Evolutionary conservation across 805 yeast genomes (phyloP).

Genomic region (Sugiyamaella lignohabitans): DNA sequence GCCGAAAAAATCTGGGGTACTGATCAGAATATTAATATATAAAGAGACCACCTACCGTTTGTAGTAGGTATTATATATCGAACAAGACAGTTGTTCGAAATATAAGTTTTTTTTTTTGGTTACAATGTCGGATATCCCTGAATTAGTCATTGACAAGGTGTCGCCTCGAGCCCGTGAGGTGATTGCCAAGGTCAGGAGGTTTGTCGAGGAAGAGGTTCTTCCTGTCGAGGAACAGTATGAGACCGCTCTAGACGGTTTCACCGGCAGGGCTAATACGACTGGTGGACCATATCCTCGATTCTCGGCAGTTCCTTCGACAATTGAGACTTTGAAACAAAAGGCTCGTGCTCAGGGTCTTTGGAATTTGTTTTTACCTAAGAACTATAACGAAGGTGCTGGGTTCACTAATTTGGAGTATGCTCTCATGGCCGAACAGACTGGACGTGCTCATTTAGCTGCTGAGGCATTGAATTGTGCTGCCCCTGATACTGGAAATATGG

Average conservation of each 20-base stretch:
- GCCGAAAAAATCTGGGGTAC: too few relatives aligned
- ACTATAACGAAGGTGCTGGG: conserved; percentile 49
- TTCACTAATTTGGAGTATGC: conserved; percentile 59
- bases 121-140: conserved; percentile 28
- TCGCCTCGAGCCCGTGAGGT: conserved; percentile 33
- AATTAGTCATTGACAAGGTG: conserved; percentile 32
- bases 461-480: conserved; percentile 56
- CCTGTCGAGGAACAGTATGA: conserved; percentile 49
- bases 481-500: conserved; percentile 64
- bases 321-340: conserved; percentile 46
- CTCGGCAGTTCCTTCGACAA: conserved; percentile 41
- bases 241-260: conserved; percentile 35
- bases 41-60: too few relatives aligned
- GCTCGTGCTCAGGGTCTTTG: conserved; percentile 51
- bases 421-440: conserved; percentile 56
- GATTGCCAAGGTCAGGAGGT: conserved; percentile 37
- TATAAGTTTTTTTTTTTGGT: too few relatives aligned
- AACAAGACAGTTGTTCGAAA: too few relatives aligned
- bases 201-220: conserved; percentile 50
- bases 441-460: conserved; percentile 48
- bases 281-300: conserved; percentile 33
- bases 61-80: too few relatives aligned
- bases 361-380: conserved; percentile 51
- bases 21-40: too few relatives aligned
- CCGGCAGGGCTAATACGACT: conserved; percentile 8